These are phyloP conservation scores for Flaveria ramosissima DNA, from an alignment of 129 eudicot species.

Conservation along the genomic window DNA sequence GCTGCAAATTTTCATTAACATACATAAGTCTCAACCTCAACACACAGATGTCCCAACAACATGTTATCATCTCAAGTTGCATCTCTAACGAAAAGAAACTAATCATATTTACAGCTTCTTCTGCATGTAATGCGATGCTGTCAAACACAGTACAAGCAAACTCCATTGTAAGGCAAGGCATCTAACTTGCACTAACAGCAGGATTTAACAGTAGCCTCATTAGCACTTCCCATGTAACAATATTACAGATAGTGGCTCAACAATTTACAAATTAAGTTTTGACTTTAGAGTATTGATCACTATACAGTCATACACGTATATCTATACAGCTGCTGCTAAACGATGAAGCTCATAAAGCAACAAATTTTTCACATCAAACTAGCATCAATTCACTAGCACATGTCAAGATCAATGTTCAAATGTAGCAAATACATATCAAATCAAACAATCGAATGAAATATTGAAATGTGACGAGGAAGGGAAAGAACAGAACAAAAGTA, in stretches of 20 bases:
- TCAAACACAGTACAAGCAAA: too few species aligned
- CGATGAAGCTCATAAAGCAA: constrained; percentile 14
- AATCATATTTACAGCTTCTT: neutral
- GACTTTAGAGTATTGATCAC: neutral
- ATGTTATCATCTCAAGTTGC: neutral
- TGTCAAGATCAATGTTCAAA: constrained; percentile 5
- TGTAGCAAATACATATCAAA: constrained; percentile 11
- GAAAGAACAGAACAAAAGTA: neutral
- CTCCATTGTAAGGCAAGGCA: too few species aligned
- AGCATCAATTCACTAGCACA: constrained; percentile 1
- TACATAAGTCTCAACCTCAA: constrained; percentile 24
- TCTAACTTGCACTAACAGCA: too few species aligned
- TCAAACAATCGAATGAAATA: neutral
- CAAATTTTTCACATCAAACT: neutral
- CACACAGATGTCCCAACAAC: constrained; percentile 20
- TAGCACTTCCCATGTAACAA: neutral
- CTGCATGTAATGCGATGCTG: constrained; percentile 5
- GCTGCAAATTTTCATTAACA: constrained; percentile 50
- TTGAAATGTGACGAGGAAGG: constrained; percentile 7
- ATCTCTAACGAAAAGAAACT: neutral
- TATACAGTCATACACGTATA: constrained; percentile 7
- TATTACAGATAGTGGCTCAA: neutral
- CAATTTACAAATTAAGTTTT: constrained; percentile 16
- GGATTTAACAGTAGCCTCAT: neutral
- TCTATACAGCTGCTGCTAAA: constrained; percentile 19